phyloP scores from a whole-genome alignment of 2,329 filamentous ascomycete genomes.

The Penicillium sp. region DNA sequence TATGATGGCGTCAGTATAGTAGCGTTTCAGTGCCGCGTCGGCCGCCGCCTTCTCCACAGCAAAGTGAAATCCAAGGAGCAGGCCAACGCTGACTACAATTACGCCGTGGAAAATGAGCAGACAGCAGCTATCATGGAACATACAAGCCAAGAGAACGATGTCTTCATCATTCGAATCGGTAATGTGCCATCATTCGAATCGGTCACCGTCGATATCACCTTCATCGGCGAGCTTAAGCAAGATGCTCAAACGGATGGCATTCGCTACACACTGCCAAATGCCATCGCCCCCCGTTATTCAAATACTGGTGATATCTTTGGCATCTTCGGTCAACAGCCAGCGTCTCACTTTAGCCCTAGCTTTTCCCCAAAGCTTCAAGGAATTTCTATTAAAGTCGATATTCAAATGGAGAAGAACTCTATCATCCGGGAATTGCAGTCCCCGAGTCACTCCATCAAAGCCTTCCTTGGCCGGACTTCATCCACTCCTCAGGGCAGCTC shows the following conservation, averaged over 20 bases:
- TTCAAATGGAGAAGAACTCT: constrained; percentile 53
- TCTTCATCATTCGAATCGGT: constrained; percentile 63
- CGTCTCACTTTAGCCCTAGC: background rate
- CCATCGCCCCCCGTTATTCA: constrained; percentile 64
- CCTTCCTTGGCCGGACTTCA: constrained; percentile 59
- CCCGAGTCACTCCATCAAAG: constrained; percentile 62
- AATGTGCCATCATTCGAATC: constrained; percentile 63
- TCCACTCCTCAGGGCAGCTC: constrained; percentile 33
- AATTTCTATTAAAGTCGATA: constrained; percentile 55
- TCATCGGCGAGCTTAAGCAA: constrained; percentile 66
- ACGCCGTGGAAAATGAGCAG: constrained; percentile 55
- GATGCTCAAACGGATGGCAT: constrained; percentile 63
- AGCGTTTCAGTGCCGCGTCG: constrained; percentile 61
- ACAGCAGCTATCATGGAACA: constrained; percentile 63
- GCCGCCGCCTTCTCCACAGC: constrained; percentile 51
- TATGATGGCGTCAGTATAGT: constrained; percentile 68
- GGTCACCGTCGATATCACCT: constrained; percentile 60
- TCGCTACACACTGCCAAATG: constrained; percentile 63
- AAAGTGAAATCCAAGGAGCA: constrained; percentile 61
- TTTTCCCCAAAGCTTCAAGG: constrained; percentile 22
- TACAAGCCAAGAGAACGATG: constrained; percentile 54
- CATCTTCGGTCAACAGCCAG: background rate
- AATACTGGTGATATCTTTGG: constrained; percentile 2
- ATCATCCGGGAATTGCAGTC: constrained; percentile 60
- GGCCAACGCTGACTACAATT: constrained; percentile 56